Percentiles rank a stretch among this genome's conserved stretches.
phyloP scores from a whole-genome alignment of 495 filamentous ascomycete species.

The Podospora pseudocomata region DNA sequence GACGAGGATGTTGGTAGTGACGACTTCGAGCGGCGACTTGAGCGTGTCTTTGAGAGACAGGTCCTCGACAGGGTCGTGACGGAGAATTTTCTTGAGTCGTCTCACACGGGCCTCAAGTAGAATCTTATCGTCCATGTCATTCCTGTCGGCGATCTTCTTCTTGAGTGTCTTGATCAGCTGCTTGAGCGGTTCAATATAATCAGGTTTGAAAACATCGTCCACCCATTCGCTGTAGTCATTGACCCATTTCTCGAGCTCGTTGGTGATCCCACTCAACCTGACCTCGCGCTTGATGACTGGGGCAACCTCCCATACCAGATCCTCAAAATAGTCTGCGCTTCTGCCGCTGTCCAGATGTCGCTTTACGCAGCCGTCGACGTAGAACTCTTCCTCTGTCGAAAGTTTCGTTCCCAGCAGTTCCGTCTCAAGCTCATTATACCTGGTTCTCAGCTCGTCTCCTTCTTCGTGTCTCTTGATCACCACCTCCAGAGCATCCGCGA shows the following conservation, averaged over 20 bases:
- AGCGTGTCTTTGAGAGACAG: background rate
- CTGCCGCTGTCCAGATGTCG: background rate
- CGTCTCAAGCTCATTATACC: background rate
- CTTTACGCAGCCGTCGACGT: background rate
- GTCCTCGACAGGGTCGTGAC: background rate
- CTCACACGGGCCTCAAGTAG: background rate
- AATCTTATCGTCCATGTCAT: background rate
- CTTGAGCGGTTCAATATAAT: background rate
- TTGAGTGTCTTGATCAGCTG: background rate
- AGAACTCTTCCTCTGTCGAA: background rate
- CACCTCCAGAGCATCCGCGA: background rate
- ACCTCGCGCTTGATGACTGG: background rate
- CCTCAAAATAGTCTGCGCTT: background rate
- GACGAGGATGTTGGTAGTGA: background rate
- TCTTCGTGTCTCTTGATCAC: background rate
- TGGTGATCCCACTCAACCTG: background rate
- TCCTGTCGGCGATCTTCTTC: slow-evolving; percentile 1
- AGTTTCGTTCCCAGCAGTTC: background rate
- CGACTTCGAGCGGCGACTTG: background rate
- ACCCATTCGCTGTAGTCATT: background rate
- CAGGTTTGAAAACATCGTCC: background rate
- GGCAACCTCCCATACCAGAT: background rate
- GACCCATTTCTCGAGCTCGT: background rate
- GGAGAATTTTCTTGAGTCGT: background rate
- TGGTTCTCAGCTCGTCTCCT: background rate